These are phyloP conservation scores for Blastomyces emzantsi DNA, from an alignment of 2,329 filamentous ascomycete genomes.

Conservation along the genomic window DNA sequence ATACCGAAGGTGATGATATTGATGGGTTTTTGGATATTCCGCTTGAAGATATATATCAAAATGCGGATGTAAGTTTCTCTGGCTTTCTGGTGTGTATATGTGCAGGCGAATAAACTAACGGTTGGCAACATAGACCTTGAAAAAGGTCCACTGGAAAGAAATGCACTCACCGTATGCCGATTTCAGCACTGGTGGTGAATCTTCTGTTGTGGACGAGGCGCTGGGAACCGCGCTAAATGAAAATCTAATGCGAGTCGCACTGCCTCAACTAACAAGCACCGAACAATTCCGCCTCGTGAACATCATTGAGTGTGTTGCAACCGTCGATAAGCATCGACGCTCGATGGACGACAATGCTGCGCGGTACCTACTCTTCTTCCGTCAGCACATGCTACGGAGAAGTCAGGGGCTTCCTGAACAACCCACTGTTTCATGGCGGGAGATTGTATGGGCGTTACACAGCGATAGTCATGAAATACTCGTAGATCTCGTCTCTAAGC, in stretches of 20 bases:
- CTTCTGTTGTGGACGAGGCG: constrained; percentile 60
- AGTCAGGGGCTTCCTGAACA: constrained; percentile 51
- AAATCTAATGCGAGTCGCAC: constrained; percentile 61
- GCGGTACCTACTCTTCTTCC: constrained; percentile 78
- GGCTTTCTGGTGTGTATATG: neutral
- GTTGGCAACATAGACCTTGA: constrained; percentile 25
- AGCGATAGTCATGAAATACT: constrained; percentile 71
- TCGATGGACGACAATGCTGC: constrained; percentile 88
- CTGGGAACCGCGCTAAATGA: constrained; percentile 64
- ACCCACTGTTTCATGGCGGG: constrained; percentile 49
- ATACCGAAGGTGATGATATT: constrained; percentile 68
- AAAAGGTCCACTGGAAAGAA: constrained; percentile 40
- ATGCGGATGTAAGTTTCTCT: constrained; percentile 34
- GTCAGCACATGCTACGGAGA: constrained; percentile 66
- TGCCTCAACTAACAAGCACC: constrained; percentile 71
- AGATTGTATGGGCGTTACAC: constrained; percentile 40
- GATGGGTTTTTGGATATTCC: constrained; percentile 64
- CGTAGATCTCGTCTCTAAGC: constrained; percentile 67
- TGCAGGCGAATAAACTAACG: constrained; percentile 14
- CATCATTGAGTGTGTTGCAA: constrained; percentile 73
- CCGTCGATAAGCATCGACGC: constrained; percentile 75
- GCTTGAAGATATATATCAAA: constrained; percentile 41
- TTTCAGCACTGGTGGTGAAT: constrained; percentile 45
- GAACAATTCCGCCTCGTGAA: constrained; percentile 81
- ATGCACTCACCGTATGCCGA: constrained; percentile 45